Evolutionary conservation across 768 basidiomycete species (phyloP).

Genomic region (Auricularia cornea): DNA sequence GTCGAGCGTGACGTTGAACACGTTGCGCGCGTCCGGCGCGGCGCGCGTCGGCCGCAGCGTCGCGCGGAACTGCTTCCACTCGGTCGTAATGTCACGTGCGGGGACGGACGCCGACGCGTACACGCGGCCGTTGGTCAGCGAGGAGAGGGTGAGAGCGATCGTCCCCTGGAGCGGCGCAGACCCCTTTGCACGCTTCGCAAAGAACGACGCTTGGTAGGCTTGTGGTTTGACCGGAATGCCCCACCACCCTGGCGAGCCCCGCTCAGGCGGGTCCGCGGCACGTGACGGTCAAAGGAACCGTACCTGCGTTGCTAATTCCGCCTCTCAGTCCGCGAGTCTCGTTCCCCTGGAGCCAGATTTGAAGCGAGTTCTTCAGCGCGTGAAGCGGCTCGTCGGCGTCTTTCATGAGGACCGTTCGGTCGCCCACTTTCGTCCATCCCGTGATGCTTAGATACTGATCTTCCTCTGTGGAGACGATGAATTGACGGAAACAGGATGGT

Average conservation of each 20-base stretch:
- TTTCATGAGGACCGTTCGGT: slow-evolving; percentile 38
- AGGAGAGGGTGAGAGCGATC: not conserved
- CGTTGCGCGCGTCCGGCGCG: not conserved
- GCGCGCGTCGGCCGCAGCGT: not conserved
- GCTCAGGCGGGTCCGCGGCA: not conserved
- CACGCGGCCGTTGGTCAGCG: not conserved
- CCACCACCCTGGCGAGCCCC: not conserved
- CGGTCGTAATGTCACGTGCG: not conserved
- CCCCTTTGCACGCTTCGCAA: not conserved
- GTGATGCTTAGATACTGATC: not conserved
- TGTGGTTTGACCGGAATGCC: not conserved
- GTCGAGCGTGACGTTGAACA: not conserved
- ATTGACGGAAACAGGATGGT: not conserved
- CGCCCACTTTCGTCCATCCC: not conserved
- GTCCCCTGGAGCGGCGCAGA: not conserved
- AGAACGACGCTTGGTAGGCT: not conserved
- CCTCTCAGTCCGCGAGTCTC: slow-evolving; percentile 25
- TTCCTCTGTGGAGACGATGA: not conserved
- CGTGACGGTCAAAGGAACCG: not conserved
- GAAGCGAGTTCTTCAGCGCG: slow-evolving; percentile 38
- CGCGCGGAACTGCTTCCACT: not conserved
- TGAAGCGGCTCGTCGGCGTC: slow-evolving; percentile 44
- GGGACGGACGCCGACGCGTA: not conserved
- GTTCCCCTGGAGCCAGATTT: slow-evolving; percentile 36
- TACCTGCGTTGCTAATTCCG: slow-evolving; percentile 50